Evolutionary conservation across 139 green algal species (phyloP).

Genomic region (Ettlia oleoabundans): DNA sequence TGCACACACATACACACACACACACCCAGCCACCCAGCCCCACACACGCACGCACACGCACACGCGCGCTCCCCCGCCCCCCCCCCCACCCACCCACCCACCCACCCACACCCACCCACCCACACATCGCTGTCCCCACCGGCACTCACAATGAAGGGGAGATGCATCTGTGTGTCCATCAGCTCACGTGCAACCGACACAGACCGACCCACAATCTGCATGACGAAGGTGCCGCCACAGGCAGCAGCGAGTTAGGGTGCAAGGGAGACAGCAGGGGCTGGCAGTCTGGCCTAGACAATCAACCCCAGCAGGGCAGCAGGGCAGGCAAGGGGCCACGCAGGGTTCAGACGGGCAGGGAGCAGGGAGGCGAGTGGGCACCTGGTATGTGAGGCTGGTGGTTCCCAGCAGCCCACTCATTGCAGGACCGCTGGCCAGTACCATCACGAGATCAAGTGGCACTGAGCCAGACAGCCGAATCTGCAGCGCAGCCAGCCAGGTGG

Average conservation of each 20-base stretch:
- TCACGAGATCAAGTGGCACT: constrained; percentile 2
- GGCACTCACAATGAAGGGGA: constrained; percentile 2
- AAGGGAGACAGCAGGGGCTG: not conserved
- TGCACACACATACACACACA: too few relatives aligned
- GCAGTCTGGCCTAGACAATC: not conserved
- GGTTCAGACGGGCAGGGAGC: not conserved
- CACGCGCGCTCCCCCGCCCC: too few relatives aligned
- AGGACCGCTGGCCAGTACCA: constrained; percentile 1
- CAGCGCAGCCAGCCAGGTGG: not conserved
- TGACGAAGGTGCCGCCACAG: too few relatives aligned
- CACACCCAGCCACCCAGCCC: too few relatives aligned
- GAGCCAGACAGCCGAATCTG: constrained; percentile 22
- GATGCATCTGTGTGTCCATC: not conserved
- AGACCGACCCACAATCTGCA: constrained; percentile 24
- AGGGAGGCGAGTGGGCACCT: not conserved
- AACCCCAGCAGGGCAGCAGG: not conserved
- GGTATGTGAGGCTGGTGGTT: constrained; percentile 21
- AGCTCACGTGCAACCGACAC: constrained; percentile 3
- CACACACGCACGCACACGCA: too few relatives aligned
- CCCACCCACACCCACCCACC: not conserved
- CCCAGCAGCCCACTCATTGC: constrained; percentile 23
- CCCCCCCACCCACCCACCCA: too few relatives aligned
- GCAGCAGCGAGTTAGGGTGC: not conserved
- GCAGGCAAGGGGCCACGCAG: not conserved
- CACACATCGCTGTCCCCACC: not conserved